These are phyloP conservation scores for Haplosporangium sp. DNA, from an alignment of 371 early-diverging fungal species.

Conservation along the genomic window DNA sequence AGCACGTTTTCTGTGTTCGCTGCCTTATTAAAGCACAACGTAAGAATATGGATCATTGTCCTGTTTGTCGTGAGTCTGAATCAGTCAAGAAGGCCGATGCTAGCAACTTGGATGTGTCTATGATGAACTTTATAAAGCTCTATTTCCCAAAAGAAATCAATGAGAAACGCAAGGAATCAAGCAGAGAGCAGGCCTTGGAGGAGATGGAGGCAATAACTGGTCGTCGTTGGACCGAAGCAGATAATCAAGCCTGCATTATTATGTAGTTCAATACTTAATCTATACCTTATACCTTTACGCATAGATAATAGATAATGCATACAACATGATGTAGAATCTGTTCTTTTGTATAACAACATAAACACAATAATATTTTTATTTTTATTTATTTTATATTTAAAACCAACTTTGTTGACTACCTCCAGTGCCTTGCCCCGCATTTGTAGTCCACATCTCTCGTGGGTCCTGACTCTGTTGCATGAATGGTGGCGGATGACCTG, in stretches of 20 bases:
- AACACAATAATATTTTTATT: not conserved
- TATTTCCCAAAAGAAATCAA: slow-evolving; percentile 83
- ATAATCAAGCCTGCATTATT: slow-evolving; percentile 17
- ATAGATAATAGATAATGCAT: not conserved
- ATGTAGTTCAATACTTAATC: slow-evolving; percentile 18
- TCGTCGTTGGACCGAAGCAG: slow-evolving; percentile 44
- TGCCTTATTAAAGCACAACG: slow-evolving; percentile 80
- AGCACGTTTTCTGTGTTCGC: slow-evolving; percentile 80
- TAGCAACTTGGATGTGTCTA: slow-evolving; percentile 67
- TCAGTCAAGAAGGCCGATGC: slow-evolving; percentile 71
- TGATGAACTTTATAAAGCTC: slow-evolving; percentile 74
- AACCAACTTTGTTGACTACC: slow-evolving; percentile 53
- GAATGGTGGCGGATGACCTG: slow-evolving; percentile 8
- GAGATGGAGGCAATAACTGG: slow-evolving; percentile 72
- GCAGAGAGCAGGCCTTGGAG: slow-evolving; percentile 71
- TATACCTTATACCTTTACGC: not conserved
- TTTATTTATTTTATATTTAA: slow-evolving; percentile 6
- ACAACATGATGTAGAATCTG: not conserved
- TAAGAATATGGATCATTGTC: slow-evolving; percentile 75
- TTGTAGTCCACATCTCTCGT: slow-evolving; percentile 55
- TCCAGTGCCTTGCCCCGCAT: slow-evolving; percentile 48
- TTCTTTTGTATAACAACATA: not conserved
- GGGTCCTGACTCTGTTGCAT: slow-evolving; percentile 44
- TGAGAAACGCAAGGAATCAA: slow-evolving; percentile 73
- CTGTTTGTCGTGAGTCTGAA: slow-evolving; percentile 72